Evolutionary conservation across 352 stramenopile genomes (phyloP).

Genomic region (Blastocystis hominis): DNA sequence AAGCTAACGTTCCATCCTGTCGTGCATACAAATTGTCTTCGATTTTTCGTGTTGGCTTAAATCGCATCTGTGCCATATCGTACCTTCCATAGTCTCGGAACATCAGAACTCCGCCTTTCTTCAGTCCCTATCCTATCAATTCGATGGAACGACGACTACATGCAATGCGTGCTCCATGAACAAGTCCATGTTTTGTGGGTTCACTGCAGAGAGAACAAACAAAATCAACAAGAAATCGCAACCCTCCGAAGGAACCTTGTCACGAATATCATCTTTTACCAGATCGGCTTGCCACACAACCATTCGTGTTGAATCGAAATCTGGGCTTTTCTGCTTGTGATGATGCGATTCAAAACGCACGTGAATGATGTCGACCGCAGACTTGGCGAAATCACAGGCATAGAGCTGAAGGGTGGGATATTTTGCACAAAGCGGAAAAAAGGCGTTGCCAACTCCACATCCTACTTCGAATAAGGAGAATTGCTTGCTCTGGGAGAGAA

Average conservation of each 20-base stretch:
- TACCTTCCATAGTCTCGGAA: conserved; percentile 78
- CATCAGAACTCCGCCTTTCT: conserved; percentile 62
- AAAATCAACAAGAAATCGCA: conserved; percentile 64
- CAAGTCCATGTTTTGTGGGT: conserved; percentile 72
- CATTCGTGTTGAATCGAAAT: conserved; percentile 71
- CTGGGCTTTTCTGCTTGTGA: conserved; percentile 67
- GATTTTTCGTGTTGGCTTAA: conserved; percentile 75
- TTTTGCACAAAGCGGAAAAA: conserved; percentile 72
- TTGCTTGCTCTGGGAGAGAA: background rate
- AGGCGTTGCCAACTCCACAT: conserved; percentile 74
- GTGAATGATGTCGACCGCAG: conserved; percentile 74
- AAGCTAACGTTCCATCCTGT: conserved; percentile 75
- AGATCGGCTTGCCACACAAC: conserved; percentile 73
- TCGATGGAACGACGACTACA: background rate
- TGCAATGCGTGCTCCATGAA: conserved; percentile 40
- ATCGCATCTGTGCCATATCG: conserved; percentile 76
- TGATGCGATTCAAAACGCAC: conserved; percentile 55
- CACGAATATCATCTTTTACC: conserved; percentile 69
- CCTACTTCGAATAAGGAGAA: conserved; percentile 72
- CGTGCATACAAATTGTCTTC: conserved; percentile 79
- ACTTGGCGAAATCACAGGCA: conserved; percentile 76
- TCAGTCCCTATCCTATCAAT: conserved; percentile 11
- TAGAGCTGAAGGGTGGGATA: conserved; percentile 72
- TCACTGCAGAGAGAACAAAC: conserved; percentile 75
- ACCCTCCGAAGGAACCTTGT: conserved; percentile 65